phyloP scores from a whole-genome alignment of 2,329 filamentous ascomycete species.

The Thermoascus crustaceus region DNA sequence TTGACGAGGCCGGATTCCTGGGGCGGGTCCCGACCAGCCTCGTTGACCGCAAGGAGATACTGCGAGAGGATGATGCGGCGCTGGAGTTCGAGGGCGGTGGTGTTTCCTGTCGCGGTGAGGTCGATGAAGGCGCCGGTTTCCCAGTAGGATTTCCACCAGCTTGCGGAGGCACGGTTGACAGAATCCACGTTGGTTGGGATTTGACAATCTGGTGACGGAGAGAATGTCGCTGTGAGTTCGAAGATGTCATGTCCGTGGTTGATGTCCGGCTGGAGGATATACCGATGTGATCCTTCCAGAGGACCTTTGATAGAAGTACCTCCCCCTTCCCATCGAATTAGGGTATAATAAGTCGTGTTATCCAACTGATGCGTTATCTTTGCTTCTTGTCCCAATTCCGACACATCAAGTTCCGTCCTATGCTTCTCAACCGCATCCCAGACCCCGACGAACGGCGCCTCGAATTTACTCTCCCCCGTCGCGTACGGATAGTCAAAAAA shows the following conservation, averaged over 20 bases:
- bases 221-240: conserved; percentile 27
- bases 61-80: conserved; percentile 47
- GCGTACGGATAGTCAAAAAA: conserved; percentile 49
- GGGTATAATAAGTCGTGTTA: conserved; percentile 36
- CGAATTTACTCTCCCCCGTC: conserved; percentile 43
- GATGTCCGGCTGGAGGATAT: conserved; percentile 27
- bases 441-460: conserved; percentile 47
- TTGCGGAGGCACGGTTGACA: conserved; percentile 23
- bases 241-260: conserved; percentile 12
- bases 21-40: conserved; percentile 41
- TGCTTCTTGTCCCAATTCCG: conserved; percentile 18
- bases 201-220: conserved; percentile 15
- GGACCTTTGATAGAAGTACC: conserved; percentile 27
- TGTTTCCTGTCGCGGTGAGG: conserved; percentile 32
- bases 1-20: conserved; percentile 46
- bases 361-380: conserved; percentile 39
- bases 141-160: conserved; percentile 47
- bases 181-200: conserved; percentile 14
- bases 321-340: conserved; percentile 32
- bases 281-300: conserved; percentile 35
- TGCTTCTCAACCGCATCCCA: conserved; percentile 43
- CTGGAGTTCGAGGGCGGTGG: conserved; percentile 43
- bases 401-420: conserved; percentile 28
- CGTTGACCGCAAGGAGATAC: conserved; percentile 47
- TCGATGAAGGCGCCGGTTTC: conserved; percentile 46